Evolutionary conservation across 176 grass and related monocot species (phyloP).

Genomic region (Panicum miliaceum): DNA sequence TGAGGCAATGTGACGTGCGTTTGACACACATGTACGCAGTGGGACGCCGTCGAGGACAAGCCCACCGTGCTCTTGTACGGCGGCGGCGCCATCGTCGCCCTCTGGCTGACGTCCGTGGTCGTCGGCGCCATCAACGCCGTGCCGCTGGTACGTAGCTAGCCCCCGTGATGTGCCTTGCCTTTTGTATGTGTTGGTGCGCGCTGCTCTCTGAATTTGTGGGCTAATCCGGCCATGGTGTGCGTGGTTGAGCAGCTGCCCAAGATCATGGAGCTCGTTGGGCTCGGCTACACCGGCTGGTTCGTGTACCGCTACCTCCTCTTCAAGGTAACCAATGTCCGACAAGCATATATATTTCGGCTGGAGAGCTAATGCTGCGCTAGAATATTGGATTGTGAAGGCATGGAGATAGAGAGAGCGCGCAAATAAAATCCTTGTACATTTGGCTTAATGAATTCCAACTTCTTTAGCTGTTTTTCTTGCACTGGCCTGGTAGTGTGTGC

Average conservation of each 20-base stretch:
- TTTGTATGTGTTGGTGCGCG: neutral
- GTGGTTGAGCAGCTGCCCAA: constrained; percentile 73
- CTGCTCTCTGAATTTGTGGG: neutral
- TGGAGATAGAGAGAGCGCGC: too few relatives aligned
- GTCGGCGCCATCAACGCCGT: constrained; percentile 93
- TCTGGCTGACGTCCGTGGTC: constrained; percentile 88
- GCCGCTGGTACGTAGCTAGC: constrained; percentile 66
- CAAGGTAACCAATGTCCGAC: constrained; percentile 60
- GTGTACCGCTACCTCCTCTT: constrained; percentile 99
- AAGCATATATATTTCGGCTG: neutral
- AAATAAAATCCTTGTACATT: neutral
- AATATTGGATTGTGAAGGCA: neutral
- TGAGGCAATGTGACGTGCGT: constrained; percentile 7
- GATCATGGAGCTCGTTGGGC: constrained; percentile 89
- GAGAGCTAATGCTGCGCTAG: neutral
- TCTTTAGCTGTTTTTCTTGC: neutral
- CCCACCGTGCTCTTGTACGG: constrained; percentile 93
- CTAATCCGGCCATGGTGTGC: neutral
- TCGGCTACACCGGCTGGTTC: constrained; percentile 98
- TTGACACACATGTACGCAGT: constrained; percentile 49
- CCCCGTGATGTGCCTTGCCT: neutral
- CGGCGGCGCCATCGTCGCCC: constrained; percentile 75
- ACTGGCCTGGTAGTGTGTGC: neutral
- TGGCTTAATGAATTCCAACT: neutral
- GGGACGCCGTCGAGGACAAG: constrained; percentile 94